Base-by-base conservation (phyloP, 2,329 filamentous ascomycete species). In the Didymella exigua region DNA sequence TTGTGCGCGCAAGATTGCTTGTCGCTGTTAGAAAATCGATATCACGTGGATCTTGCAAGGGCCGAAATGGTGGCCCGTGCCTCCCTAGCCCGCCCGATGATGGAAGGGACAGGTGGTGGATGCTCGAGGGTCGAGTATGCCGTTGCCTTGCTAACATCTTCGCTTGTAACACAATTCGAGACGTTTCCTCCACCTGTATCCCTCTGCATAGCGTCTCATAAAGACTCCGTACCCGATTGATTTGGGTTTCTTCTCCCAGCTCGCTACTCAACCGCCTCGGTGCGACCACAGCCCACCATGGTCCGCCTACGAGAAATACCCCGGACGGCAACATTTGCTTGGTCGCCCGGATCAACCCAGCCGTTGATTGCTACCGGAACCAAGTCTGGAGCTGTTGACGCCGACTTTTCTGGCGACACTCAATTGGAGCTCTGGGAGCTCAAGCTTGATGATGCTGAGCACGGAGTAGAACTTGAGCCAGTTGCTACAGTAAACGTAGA, bases 381-480 rank as follows among this genome's bases (percentile, higher is more conserved):
- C 41, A 88, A 93, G 67, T 93, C 95, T 58, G 95, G 95, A 61
- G 95, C 95, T 68, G 92, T 99, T 36, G 92, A 96, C 77, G 93
- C 91, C 67, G 93, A 98, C 77, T 99, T 99, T 78, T 98, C 95
- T 24, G 95, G 95, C 76, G 93, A 98, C 76, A 97, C 92, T 61
- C 93, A 93, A 79, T 81, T 99, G 54, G 95, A 99, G 81, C 83
- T 99, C 58, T 99, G 95, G 95, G 91, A 98, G 77, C 82, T 99
- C 64, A 88, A 86, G 71, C 82, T 98, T 63, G 91, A 96, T 75
- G 86, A 87, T 75, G 78, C 86, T 59, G 83, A 89, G 58, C 87
- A 90, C 70, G 87, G 87, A 50, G 82, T 91, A 49, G 95, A 98
- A 79, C 86, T 97, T 52, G 88, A 93, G 75, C 92, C 95, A 58